Conservation (phyloP, 345 rosid species). For the Brassica cretica region DNA sequence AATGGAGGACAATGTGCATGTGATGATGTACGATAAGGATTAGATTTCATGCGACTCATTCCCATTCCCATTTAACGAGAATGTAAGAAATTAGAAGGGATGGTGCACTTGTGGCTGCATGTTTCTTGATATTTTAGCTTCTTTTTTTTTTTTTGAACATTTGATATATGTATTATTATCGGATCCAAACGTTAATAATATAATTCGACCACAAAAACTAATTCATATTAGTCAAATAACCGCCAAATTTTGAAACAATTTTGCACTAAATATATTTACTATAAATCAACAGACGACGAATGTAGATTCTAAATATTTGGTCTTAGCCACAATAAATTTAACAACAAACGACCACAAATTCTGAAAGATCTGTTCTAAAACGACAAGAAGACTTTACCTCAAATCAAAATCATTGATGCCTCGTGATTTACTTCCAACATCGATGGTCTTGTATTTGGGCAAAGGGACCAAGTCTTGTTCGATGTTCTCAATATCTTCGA, state of each 20-base stretch:
- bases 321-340: neutral
- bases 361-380: neutral
- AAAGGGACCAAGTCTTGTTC: conserved; percentile 70
- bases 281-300: neutral
- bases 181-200: conserved; percentile 5
- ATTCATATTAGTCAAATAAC: conserved; percentile 22
- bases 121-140: conserved; percentile 19
- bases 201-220: neutral
- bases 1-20: conserved; percentile 50
- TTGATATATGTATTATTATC: conserved; percentile 18
- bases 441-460: conserved; percentile 54
- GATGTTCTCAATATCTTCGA: conserved; percentile 66
- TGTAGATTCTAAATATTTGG: conserved; percentile 4
- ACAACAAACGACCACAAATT: neutral
- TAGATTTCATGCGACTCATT: conserved; percentile 59
- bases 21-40: conserved; percentile 51
- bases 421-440: conserved; percentile 40
- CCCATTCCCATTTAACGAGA: conserved; percentile 11
- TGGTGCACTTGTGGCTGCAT: conserved; percentile 27
- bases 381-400: conserved; percentile 38
- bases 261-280: neutral
- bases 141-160: too few relatives aligned
- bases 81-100: conserved; percentile 43
- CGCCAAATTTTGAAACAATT: conserved; percentile 14
- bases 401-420: conserved; percentile 40